Percentiles rank a stretch among this genome's conserved stretches.
phyloP scores from a whole-genome alignment of 2,329 filamentous ascomycete species.

The Dryadomyces quercivorus region DNA sequence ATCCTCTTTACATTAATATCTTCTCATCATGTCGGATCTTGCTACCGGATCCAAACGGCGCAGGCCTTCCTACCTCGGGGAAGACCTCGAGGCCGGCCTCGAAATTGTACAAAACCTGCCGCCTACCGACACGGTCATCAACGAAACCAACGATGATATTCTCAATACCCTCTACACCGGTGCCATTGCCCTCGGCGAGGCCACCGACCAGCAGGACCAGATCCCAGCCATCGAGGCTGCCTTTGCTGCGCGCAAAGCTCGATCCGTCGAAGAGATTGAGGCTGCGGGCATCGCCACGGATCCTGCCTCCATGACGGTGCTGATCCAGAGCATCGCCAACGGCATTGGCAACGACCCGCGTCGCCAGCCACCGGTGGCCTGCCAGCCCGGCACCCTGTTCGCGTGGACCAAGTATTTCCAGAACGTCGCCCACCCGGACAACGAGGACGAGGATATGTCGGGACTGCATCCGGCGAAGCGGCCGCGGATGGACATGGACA shows the following conservation, averaged over 20 bases:
- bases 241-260: not conserved
- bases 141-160: not conserved
- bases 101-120: not conserved
- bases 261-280: not conserved
- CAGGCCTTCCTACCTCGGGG: constrained; percentile 1
- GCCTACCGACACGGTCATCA: not conserved
- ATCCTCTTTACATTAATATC: not conserved
- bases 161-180: not conserved
- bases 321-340: constrained; percentile 5
- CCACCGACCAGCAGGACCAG: not conserved
- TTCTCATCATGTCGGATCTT: not conserved
- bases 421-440: not conserved
- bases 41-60: not conserved
- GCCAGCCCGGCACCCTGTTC: constrained; percentile 1
- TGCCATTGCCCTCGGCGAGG: not conserved
- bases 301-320: not conserved
- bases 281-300: not conserved
- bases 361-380: not conserved
- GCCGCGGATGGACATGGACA: not conserved
- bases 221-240: not conserved
- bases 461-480: not conserved
- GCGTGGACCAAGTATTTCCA: constrained; percentile 14
- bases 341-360: not conserved
- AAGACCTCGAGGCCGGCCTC: constrained; percentile 3
- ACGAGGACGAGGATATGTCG: not conserved